Evolutionary conservation across 2,329 filamentous ascomycete genomes (phyloP).

Genomic region (Aureobasidium melanogenum): DNA sequence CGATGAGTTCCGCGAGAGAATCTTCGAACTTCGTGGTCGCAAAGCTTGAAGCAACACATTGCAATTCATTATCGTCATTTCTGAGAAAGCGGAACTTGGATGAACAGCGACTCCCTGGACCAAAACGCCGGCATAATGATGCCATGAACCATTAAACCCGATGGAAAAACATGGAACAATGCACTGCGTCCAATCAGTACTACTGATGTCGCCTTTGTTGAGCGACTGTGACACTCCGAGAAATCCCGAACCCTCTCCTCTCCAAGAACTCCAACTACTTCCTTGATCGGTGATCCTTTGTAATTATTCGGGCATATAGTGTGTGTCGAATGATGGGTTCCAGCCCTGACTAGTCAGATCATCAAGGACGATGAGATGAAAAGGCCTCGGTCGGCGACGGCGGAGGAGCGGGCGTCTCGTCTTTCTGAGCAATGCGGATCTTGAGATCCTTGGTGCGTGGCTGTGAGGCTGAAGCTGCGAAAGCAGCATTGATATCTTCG

Average conservation of each 20-base stretch:
- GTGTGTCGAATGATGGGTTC: not conserved
- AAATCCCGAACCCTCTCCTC: not conserved
- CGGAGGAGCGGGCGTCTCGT: slow-evolving; percentile 14
- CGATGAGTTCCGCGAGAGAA: not conserved
- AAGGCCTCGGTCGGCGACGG: slow-evolving; percentile 14
- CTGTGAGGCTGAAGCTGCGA: slow-evolving; percentile 12
- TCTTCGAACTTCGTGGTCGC: slow-evolving; percentile 1
- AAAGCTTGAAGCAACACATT: not conserved
- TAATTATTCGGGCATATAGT: not conserved
- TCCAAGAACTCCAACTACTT: not conserved
- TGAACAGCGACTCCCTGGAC: not conserved
- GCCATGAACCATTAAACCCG: not conserved
- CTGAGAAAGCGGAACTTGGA: not conserved
- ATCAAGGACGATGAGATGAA: not conserved
- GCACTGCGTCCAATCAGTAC: not conserved
- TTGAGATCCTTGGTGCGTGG: slow-evolving; percentile 15
- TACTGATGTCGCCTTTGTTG: not conserved
- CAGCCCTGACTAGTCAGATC: not conserved
- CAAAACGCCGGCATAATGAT: not conserved
- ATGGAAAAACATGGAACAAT: not conserved
- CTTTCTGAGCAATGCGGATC: slow-evolving; percentile 14
- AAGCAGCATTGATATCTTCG: slow-evolving; percentile 15
- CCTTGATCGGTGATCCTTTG: not conserved
- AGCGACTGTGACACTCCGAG: not conserved
- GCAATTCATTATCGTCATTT: not conserved